Conservation (phyloP, 768 basidiomycete genomes). For the Xerocomellus dryophilus region DNA sequence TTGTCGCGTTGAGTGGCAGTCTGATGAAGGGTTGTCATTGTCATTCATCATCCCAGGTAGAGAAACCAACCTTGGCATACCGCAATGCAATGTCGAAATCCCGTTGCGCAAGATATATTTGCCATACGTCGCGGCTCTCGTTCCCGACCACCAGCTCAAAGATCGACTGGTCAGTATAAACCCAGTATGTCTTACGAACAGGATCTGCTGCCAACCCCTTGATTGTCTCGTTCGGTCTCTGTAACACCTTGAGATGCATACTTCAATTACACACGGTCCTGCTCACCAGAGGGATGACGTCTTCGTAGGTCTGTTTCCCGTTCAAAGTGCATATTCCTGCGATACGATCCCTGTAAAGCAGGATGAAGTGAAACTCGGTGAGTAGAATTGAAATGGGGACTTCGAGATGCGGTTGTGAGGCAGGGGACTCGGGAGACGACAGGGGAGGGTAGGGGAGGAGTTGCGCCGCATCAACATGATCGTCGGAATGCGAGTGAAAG, state of each 20-base stretch:
- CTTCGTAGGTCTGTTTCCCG: constrained; percentile 81
- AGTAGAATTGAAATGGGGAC: constrained; percentile 74
- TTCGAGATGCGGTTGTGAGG: constrained; percentile 29
- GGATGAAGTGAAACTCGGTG: constrained; percentile 89
- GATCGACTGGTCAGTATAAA: constrained; percentile 83
- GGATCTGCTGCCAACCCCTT: constrained; percentile 80
- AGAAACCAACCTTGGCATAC: constrained; percentile 68
- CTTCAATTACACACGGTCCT: background rate
- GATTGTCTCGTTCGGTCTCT: constrained; percentile 77
- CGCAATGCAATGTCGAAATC: constrained; percentile 76
- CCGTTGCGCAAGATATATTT: constrained; percentile 75
- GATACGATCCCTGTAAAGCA: constrained; percentile 78
- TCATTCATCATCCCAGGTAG: background rate
- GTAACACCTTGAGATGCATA: constrained; percentile 8
- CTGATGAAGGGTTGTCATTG: constrained; percentile 38
- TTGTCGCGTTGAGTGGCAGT: constrained; percentile 84
- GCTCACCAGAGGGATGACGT: constrained; percentile 73
- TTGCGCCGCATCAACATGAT: constrained; percentile 73
- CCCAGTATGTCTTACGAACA: constrained; percentile 89
- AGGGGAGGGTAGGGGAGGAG: constrained; percentile 72
- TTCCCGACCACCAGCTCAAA: constrained; percentile 84
- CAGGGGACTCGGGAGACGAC: constrained; percentile 25
- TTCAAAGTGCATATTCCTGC: constrained; percentile 76
- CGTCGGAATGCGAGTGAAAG: constrained; percentile 65
- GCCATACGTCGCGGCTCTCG: constrained; percentile 95